Conservation (phyloP, 495 filamentous ascomycete genomes). For the Aspergillus ellipticus region DNA sequence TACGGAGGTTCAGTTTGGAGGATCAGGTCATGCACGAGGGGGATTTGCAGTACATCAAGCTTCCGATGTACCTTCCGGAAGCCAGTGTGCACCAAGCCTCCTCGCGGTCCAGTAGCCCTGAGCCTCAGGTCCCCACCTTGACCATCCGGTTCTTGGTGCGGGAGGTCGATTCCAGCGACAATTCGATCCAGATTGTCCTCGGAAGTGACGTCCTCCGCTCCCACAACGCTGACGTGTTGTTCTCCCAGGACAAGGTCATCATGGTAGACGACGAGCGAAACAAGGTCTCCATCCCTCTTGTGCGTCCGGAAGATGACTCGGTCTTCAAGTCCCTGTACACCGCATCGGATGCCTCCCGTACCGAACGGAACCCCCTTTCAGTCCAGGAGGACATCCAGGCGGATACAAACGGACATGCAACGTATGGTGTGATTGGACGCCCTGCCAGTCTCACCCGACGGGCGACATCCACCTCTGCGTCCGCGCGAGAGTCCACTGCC, state of each 20-base stretch:
- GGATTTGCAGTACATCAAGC: constrained; percentile 62
- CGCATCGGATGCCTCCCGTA: constrained; percentile 32
- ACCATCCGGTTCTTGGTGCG: constrained; percentile 73
- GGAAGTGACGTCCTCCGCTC: constrained; percentile 84
- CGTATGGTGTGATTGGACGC: constrained; percentile 31
- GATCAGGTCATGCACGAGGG: constrained; percentile 63
- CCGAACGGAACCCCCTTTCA: constrained; percentile 5
- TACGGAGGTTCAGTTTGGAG: constrained; percentile 67
- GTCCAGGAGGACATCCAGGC: constrained; percentile 2
- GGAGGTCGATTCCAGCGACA: constrained; percentile 48
- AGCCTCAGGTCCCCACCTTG: constrained; percentile 74
- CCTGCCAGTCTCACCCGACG: constrained; percentile 12
- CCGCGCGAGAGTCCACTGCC: constrained; percentile 26
- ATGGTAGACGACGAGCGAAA: constrained; percentile 82
- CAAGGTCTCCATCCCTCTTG: constrained; percentile 88
- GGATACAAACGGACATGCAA: constrained; percentile 17
- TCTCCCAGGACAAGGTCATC: constrained; percentile 84
- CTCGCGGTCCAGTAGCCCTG: constrained; percentile 68
- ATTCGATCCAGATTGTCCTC: constrained; percentile 71
- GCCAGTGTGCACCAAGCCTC: constrained; percentile 75
- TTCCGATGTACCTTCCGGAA: constrained; percentile 85
- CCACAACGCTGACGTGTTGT: constrained; percentile 85
- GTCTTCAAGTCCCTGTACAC: constrained; percentile 74
- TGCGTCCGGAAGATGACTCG: constrained; percentile 83
- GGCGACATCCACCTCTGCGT: constrained; percentile 21